A percentile compares a stretch with the other conserved stretches of the same genome.
Evolutionary conservation across 1,284 basidiomycete genomes (phyloP).

Genomic region (Cutaneotrichosporon curvatum): DNA sequence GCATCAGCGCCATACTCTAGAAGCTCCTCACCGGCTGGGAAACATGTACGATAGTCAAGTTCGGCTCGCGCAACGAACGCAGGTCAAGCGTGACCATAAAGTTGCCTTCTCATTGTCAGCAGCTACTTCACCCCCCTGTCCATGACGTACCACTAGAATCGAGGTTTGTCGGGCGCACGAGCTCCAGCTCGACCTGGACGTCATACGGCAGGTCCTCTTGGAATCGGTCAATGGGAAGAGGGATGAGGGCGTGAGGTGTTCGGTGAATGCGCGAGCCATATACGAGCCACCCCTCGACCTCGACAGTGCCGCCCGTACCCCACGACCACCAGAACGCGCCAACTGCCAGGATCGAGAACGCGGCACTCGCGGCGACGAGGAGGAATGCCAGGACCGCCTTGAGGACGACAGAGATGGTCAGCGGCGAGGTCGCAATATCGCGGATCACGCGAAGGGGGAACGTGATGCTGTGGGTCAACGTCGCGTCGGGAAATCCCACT

Average conservation of each 20-base stretch:
- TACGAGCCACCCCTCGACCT: constrained; percentile 44
- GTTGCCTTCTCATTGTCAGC: constrained; percentile 30
- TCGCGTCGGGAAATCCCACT: background rate
- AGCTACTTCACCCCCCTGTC: too few species aligned
- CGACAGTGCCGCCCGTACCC: constrained; percentile 39
- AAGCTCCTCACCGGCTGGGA: constrained; percentile 36
- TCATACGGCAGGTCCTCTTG: constrained; percentile 44
- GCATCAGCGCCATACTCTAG: constrained; percentile 1
- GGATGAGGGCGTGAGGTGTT: constrained; percentile 39
- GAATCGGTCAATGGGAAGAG: constrained; percentile 30
- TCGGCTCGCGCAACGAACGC: constrained; percentile 24
- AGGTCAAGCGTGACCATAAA: constrained; percentile 45
- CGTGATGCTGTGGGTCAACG: constrained; percentile 28
- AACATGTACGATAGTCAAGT: constrained; percentile 25
- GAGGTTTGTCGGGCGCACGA: constrained; percentile 39
- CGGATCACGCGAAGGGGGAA: constrained; percentile 33
- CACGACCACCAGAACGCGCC: constrained; percentile 46
- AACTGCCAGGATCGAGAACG: constrained; percentile 39
- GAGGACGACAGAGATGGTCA: constrained; percentile 40
- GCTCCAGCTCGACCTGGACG: constrained; percentile 44
- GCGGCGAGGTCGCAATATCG: constrained; percentile 33
- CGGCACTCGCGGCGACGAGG: constrained; percentile 30
- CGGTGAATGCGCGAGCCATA: constrained; percentile 31
- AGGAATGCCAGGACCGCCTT: constrained; percentile 32
- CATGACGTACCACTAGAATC: too few species aligned